These are phyloP conservation scores for Rachicladosporium sp. DNA, from an alignment of 2,329 filamentous ascomycete species.

Conservation along the genomic window DNA sequence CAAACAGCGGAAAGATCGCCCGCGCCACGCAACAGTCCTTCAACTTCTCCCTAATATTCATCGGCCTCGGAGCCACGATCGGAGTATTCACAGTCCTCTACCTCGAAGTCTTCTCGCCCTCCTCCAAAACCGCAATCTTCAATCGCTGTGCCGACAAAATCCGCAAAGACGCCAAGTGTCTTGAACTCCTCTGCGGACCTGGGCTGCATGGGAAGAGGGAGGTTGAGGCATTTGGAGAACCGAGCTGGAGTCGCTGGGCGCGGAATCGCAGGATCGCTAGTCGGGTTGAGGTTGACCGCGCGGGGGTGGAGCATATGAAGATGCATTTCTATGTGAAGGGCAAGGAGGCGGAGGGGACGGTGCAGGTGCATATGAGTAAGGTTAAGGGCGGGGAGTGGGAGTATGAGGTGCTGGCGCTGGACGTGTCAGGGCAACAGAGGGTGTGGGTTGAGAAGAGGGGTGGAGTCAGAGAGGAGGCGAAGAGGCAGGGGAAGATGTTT, in stretches of 20 bases:
- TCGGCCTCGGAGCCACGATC: slow-evolving; percentile 63
- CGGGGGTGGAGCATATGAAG: slow-evolving; percentile 66
- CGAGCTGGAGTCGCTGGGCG: slow-evolving; percentile 71
- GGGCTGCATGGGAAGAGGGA: slow-evolving; percentile 43
- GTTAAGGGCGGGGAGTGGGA: slow-evolving; percentile 55
- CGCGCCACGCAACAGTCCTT: slow-evolving; percentile 82
- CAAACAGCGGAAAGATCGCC: slow-evolving; percentile 62
- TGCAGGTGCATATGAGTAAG: slow-evolving; percentile 67
- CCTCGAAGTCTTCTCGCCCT: slow-evolving; percentile 67
- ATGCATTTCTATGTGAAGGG: slow-evolving; percentile 86
- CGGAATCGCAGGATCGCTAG: slow-evolving; percentile 44
- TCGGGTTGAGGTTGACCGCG: slow-evolving; percentile 50
- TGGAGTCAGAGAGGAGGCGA: slow-evolving; percentile 30
- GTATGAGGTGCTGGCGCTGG: slow-evolving; percentile 69
- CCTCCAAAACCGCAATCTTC: slow-evolving; percentile 79
- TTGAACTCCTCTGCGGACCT: slow-evolving; percentile 59
- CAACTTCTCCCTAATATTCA: slow-evolving; percentile 67
- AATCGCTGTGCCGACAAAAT: slow-evolving; percentile 75
- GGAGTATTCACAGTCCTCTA: slow-evolving; percentile 70
- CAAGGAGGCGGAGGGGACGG: slow-evolving; percentile 58
- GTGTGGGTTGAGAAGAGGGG: slow-evolving; percentile 55
- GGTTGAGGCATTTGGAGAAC: slow-evolving; percentile 71
- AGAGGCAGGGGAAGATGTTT: slow-evolving; percentile 39
- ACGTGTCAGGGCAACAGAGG: slow-evolving; percentile 55
- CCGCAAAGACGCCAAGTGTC: slow-evolving; percentile 57